Evolutionary conservation across 345 rosid genomes (phyloP).

Genomic region (Camelina sativa): DNA sequence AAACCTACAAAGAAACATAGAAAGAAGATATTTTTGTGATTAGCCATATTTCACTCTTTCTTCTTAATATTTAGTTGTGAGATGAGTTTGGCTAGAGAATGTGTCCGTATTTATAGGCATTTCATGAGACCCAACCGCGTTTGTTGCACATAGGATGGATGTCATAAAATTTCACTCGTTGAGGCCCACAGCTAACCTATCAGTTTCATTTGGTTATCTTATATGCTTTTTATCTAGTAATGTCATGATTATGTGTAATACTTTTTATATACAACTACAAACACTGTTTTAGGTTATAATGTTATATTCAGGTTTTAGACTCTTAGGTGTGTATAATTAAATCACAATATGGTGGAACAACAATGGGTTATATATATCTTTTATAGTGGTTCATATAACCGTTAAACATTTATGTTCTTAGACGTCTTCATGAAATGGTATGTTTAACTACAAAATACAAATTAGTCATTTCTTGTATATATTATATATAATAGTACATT

Average conservation of each 20-base stretch:
- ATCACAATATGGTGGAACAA: constrained; percentile 5
- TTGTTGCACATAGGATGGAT: constrained; percentile 26
- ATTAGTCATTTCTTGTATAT: background rate
- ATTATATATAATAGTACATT: background rate
- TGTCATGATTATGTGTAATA: constrained; percentile 18
- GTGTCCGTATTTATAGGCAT: constrained; percentile 37
- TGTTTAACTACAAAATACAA: background rate
- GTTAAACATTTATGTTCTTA: background rate
- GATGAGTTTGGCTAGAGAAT: constrained; percentile 30
- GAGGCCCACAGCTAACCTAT: constrained; percentile 28
- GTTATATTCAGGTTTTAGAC: background rate
- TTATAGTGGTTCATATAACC: background rate
- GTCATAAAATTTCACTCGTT: constrained; percentile 22
- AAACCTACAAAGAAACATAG: constrained; percentile 43
- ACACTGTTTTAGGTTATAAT: background rate
- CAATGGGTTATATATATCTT: background rate
- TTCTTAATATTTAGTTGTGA: constrained; percentile 22
- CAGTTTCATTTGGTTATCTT: constrained; percentile 16
- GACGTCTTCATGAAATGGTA: background rate
- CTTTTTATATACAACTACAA: constrained; percentile 9
- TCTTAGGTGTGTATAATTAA: background rate
- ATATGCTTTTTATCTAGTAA: constrained; percentile 16
- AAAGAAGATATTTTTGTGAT: constrained; percentile 25
- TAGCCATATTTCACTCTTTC: constrained; percentile 33
- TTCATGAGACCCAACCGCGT: constrained; percentile 39